Evolutionary conservation across 345 rosid genomes (phyloP).

Genomic region (Melaleuca quinquenervia): DNA sequence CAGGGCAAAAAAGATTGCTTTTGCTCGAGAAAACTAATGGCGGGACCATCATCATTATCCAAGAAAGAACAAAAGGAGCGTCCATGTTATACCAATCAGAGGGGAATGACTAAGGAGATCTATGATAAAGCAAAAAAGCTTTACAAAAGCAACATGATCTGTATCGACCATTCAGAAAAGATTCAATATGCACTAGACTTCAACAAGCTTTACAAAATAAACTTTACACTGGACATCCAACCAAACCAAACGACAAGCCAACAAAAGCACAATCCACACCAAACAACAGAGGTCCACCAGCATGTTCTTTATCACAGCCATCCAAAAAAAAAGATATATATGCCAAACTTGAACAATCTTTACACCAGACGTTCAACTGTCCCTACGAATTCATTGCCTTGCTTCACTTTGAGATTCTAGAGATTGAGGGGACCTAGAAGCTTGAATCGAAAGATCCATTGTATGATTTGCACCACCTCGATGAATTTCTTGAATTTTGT

Average conservation of each 20-base stretch:
- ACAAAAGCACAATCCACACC: no score
- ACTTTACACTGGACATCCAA: no score
- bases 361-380: background rate
- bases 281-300: no score
- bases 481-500: background rate
- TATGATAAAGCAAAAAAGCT: background rate
- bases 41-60: background rate
- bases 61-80: background rate
- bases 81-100: background rate
- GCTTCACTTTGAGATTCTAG: no score
- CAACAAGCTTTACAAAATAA: no score
- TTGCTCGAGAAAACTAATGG: background rate
- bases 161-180: background rate
- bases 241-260: no score
- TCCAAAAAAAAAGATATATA: no score
- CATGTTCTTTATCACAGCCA: no score
- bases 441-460: background rate
- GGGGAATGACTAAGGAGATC: background rate
- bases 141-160: background rate
- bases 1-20: background rate
- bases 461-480: background rate
- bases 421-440: background rate
- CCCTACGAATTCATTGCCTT: no score
- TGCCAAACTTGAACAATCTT: background rate
- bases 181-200: background rate